These are phyloP conservation scores for Neurospora cerealis DNA, from an alignment of 495 filamentous ascomycete genomes.

Conservation along the genomic window DNA sequence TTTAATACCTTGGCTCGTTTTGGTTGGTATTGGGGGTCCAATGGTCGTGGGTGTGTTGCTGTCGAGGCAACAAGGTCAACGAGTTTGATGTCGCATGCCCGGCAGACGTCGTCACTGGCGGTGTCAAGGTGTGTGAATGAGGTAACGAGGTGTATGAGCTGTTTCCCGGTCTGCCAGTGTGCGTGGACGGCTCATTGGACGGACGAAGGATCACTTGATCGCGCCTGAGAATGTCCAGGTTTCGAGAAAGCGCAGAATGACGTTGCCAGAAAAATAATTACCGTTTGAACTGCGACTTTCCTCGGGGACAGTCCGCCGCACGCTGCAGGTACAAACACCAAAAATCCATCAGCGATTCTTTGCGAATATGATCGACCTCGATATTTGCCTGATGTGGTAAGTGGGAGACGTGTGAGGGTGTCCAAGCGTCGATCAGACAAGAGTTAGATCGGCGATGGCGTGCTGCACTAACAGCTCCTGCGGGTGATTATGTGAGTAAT, in stretches of 20 bases:
- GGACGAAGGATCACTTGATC: not conserved
- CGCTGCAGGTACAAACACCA: not conserved
- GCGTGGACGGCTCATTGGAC: not conserved
- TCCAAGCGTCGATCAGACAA: not conserved
- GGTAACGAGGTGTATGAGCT: not conserved
- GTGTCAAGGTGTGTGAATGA: not conserved
- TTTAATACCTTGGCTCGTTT: not conserved
- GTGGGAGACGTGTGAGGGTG: not conserved
- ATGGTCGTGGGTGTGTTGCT: not conserved
- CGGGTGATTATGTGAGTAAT: not conserved
- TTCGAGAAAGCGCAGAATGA: not conserved
- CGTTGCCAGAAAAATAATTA: not conserved
- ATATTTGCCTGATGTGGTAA: not conserved
- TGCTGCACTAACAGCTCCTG: not conserved
- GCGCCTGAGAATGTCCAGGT: not conserved
- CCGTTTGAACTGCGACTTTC: not conserved
- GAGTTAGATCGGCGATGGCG: not conserved
- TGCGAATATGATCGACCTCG: not conserved
- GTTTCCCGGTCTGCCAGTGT: not conserved
- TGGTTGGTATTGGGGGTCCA: not conserved
- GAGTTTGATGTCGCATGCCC: not conserved
- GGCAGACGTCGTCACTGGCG: not conserved
- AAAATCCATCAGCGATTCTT: not conserved
- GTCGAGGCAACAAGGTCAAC: not conserved
- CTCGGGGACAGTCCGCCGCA: not conserved